Percentiles rank a stretch among this genome's conserved stretches.
Evolutionary conservation across 352 stramenopile genomes (phyloP).

Genomic region (Globisporangium abappressorium): DNA sequence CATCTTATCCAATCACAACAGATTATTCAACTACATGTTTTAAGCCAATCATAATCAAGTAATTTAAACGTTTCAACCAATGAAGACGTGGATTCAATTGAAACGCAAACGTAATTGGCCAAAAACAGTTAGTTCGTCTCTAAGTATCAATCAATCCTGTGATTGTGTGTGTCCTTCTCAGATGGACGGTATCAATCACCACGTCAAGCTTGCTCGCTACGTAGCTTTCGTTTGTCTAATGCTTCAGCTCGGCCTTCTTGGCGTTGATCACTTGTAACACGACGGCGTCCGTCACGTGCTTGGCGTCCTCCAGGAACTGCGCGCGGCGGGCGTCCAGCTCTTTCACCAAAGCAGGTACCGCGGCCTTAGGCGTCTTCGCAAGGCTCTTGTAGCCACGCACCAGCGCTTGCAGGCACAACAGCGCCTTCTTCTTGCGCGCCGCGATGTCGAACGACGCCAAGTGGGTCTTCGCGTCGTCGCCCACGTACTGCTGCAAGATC

Average conservation of each 20-base stretch:
- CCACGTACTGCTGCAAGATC: constrained; percentile 64
- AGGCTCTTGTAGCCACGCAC: constrained; percentile 50
- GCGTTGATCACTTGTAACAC: constrained; percentile 62
- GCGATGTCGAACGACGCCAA: constrained; percentile 76
- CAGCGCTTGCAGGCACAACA: constrained; percentile 79
- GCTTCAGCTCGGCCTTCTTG: constrained; percentile 56
- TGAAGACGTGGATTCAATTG: not conserved
- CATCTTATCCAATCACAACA: not conserved
- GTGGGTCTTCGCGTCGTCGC: constrained; percentile 62
- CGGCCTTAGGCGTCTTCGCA: constrained; percentile 15
- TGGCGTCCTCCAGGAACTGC: constrained; percentile 47
- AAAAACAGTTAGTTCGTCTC: constrained; percentile 2
- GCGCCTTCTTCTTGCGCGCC: constrained; percentile 63
- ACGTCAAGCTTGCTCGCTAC: not conserved
- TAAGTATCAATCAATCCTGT: not conserved
- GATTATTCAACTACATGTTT: not conserved
- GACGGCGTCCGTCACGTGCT: constrained; percentile 55
- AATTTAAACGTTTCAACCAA: not conserved
- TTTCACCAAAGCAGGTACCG: constrained; percentile 24
- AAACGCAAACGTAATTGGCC: not conserved
- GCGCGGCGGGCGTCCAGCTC: constrained; percentile 36
- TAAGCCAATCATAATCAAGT: not conserved
- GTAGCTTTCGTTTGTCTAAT: constrained; percentile 24
- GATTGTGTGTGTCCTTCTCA: not conserved
- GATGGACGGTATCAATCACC: not conserved